These are phyloP conservation scores for Panicum virgatum DNA, from an alignment of 202 grass and related monocot species.

Conservation along the genomic window DNA sequence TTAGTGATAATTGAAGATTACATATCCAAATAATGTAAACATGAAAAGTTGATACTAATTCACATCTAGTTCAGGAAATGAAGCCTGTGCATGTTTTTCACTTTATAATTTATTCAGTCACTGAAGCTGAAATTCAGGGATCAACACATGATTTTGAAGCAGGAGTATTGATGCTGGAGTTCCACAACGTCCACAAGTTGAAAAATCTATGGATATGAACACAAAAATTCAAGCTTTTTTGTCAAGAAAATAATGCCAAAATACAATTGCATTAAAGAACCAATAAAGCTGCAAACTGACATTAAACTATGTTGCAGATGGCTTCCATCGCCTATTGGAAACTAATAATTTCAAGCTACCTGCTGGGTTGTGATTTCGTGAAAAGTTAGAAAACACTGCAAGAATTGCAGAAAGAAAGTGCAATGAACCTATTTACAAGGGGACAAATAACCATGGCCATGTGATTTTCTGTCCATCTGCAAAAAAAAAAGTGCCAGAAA, in stretches of 20 bases:
- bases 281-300: neutral
- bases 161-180: neutral
- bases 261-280: neutral
- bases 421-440: neutral
- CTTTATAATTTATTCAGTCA: neutral
- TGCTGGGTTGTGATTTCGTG: neutral
- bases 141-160: neutral
- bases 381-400: neutral
- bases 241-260: neutral
- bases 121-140: neutral
- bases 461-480: neutral
- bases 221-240: neutral
- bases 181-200: neutral
- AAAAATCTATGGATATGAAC: neutral
- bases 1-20: slow-evolving; percentile 11
- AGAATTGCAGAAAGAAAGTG: neutral
- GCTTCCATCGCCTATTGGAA: neutral
- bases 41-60: neutral
- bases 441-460: neutral
- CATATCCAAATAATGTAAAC: neutral
- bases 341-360: neutral
- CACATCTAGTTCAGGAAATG: slow-evolving; percentile 1
- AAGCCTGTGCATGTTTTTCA: neutral
- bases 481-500: slow-evolving; percentile 6
- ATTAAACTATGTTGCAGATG: too few species aligned